Evolutionary conservation across 768 basidiomycete genomes (phyloP), one percentile per base, ranked within the genome.

Genomic region (Tephrocybe sp.): DNA sequence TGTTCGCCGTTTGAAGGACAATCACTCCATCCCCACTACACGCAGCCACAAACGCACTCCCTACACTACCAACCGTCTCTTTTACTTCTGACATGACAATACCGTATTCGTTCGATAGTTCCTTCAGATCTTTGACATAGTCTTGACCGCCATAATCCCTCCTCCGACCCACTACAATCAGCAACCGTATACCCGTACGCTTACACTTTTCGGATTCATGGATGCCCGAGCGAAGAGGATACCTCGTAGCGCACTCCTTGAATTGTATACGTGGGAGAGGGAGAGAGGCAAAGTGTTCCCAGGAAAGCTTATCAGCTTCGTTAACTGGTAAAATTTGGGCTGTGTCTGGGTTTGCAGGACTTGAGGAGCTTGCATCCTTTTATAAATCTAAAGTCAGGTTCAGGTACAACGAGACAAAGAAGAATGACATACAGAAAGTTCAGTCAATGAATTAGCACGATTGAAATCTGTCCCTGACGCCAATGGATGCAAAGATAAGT

Each of bases 41-140:
- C 5, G 82, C 73, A 2, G 85, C 71, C 11, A 93, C 80, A 63
- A 95, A 80, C 37, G 85, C 85, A 32, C 86, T 80, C 2, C 83
- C 89, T 15, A 90, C 85, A 63, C 95, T 90, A 2, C 95, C 95
- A 21, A 96, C 74, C 18, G 93, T 92, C 70, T 88, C 87, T 63
- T 77, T 74, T 51, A 93, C 81, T 61, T 90, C 89, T 3, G 73
- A 60, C 0, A 79, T 77, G 4, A 86, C 72, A 24, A 60, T 56
- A 3, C 76, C 79, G 54, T 83, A 73, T 54, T 81, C 77, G n/a
- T 78, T 76, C 63, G 84, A 69, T 13, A 92, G 54, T 31, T 72
- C 69, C 54, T 80, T 81, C 47, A 94, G 64, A 67, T 96, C 93
- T 16, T 58, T 67, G 7, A 72, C 65, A 61, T 91, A 90, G 50